Evolutionary conservation across 192 early-diverging fungal species (phyloP).

Genomic region (Spinellus fusiger): DNA sequence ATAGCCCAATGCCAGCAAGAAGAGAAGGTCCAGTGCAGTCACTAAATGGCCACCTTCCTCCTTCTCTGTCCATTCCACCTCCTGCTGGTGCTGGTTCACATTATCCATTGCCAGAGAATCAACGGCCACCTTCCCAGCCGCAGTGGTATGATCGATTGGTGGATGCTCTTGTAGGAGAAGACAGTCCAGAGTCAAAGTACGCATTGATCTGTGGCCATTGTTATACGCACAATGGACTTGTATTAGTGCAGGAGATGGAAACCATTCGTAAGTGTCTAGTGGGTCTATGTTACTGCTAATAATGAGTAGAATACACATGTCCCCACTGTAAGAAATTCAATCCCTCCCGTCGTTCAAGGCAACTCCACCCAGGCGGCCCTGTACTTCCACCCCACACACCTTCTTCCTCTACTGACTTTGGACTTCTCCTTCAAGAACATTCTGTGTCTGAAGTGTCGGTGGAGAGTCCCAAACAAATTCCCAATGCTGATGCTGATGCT

Average conservation of each 20-base stretch:
- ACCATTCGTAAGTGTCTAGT: constrained; percentile 49
- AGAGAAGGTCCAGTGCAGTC: not conserved
- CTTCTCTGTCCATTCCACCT: too few relatives aligned
- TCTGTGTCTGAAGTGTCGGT: not conserved
- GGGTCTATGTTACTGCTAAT: not conserved
- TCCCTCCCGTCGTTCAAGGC: constrained; percentile 34
- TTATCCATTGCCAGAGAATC: too few relatives aligned
- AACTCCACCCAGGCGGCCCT: constrained; percentile 24
- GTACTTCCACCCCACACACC: constrained; percentile 8
- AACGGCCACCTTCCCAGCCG: constrained; percentile 16
- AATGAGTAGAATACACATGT: constrained; percentile 44
- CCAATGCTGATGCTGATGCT: too few relatives aligned
- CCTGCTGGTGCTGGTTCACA: too few relatives aligned
- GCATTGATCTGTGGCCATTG: constrained; percentile 91
- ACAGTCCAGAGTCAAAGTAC: constrained; percentile 83
- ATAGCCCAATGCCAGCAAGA: constrained; percentile 13
- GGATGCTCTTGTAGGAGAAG: constrained; percentile 89
- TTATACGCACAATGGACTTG: constrained; percentile 90
- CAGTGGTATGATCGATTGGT: constrained; percentile 90
- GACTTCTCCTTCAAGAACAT: not conserved
- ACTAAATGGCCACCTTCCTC: too few relatives aligned
- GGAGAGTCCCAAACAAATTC: not conserved
- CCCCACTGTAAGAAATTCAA: constrained; percentile 55
- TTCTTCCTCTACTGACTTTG: constrained; percentile 1
- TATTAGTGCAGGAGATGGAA: constrained; percentile 73